Evolutionary conservation across 139 green algal species (phyloP).

Genomic region (Ettlia oleoabundans): DNA sequence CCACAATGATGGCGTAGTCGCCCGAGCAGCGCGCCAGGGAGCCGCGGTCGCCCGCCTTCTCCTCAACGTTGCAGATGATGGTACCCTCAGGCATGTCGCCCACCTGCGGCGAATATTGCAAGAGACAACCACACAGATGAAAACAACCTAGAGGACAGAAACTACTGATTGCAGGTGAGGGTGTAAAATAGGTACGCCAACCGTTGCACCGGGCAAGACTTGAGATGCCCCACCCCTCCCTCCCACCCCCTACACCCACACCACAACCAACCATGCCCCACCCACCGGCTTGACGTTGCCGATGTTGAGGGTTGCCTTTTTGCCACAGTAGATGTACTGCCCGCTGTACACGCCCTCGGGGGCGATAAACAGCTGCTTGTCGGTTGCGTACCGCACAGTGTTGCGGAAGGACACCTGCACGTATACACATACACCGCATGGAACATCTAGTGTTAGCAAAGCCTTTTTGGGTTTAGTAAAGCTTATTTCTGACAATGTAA

Average conservation of each 20-base stretch:
- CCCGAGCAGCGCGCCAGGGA: slow-evolving; percentile 91
- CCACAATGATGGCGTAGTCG: slow-evolving; percentile 98
- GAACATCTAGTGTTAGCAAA: too few relatives aligned
- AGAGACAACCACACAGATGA: not conserved
- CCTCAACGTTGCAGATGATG: slow-evolving; percentile 99
- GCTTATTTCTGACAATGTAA: too few relatives aligned
- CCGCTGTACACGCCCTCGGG: slow-evolving; percentile 97
- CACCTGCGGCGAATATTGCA: not conserved
- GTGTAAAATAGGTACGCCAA: not conserved
- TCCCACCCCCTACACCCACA: too few relatives aligned
- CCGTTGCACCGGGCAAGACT: too few relatives aligned
- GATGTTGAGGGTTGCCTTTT: slow-evolving; percentile 94
- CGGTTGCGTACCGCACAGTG: slow-evolving; percentile 90
- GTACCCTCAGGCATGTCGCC: slow-evolving; percentile 98
- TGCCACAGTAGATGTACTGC: slow-evolving; percentile 98
- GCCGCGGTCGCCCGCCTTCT: slow-evolving; percentile 90
- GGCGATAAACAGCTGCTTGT: slow-evolving; percentile 97
- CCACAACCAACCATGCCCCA: too few relatives aligned
- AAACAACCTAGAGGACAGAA: not conserved
- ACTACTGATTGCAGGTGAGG: not conserved
- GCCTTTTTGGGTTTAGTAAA: too few relatives aligned
- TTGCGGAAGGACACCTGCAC: slow-evolving; percentile 93
- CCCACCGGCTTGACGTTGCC: slow-evolving; percentile 97
- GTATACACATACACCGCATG: not conserved
- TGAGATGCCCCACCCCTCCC: too few relatives aligned